These are phyloP conservation scores for Fusarium avenaceum DNA, from an alignment of 2,329 filamentous ascomycete species.

Conservation along the genomic window DNA sequence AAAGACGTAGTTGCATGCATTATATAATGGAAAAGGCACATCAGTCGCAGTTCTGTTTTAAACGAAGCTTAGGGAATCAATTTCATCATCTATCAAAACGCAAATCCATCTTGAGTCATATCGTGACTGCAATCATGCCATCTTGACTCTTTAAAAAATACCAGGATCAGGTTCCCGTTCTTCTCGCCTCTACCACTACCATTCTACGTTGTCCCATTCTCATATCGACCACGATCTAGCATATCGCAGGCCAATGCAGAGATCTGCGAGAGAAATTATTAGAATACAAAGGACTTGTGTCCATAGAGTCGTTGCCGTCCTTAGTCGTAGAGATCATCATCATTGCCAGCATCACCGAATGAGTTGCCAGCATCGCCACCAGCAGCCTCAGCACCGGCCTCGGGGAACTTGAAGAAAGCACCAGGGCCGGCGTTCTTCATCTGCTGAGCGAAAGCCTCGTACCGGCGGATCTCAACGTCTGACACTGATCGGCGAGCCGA, in stretches of 20 bases:
- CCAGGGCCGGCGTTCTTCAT: conserved; percentile 98
- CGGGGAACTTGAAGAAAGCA: conserved; percentile 98
- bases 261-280: conserved; percentile 57
- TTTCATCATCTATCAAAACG: conserved; percentile 52
- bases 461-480: conserved; percentile 96
- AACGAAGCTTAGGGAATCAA: conserved; percentile 49
- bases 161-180: conserved; percentile 34
- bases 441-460: conserved; percentile 98
- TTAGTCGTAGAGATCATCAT: conserved; percentile 98
- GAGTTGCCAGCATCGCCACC: conserved; percentile 70
- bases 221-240: conserved; percentile 44
- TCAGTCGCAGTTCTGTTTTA: background rate
- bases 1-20: background rate
- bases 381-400: conserved; percentile 74
- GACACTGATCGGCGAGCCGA: conserved; percentile 92
- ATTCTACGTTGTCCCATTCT: conserved; percentile 56
- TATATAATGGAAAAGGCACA: background rate
- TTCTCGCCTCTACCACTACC: conserved; percentile 50
- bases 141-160: conserved; percentile 26
- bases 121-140: conserved; percentile 22
- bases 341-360: conserved; percentile 89
- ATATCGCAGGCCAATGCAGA: conserved; percentile 49
- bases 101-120: conserved; percentile 40
- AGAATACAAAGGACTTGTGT: conserved; percentile 61
- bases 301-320: conserved; percentile 37